These are phyloP conservation scores for Aspergillus sp. DNA, from an alignment of 2,329 filamentous ascomycete species.

Conservation along the genomic window DNA sequence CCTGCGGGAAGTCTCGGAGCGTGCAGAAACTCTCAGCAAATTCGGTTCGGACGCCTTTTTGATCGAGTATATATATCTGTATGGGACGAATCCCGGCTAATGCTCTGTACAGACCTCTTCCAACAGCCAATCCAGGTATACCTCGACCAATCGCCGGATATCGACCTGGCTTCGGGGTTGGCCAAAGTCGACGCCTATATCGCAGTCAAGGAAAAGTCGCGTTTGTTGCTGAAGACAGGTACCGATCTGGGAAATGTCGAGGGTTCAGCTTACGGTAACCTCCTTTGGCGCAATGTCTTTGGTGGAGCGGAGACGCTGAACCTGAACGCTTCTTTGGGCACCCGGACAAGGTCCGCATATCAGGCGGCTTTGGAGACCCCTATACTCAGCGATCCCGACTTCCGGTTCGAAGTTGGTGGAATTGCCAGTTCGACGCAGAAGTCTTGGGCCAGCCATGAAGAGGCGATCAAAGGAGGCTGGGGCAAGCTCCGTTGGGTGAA, in stretches of 20 bases:
- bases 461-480: constrained; percentile 70
- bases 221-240: constrained; percentile 82
- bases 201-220: constrained; percentile 67
- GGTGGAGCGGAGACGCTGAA: constrained; percentile 87
- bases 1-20: constrained; percentile 60
- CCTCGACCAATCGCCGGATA: constrained; percentile 66
- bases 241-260: constrained; percentile 92
- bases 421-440: constrained; percentile 80
- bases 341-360: constrained; percentile 84
- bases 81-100: constrained; percentile 6
- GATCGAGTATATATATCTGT: not conserved
- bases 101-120: constrained; percentile 62
- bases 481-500: constrained; percentile 69
- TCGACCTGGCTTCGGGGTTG: constrained; percentile 52
- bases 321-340: constrained; percentile 79
- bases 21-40: constrained; percentile 64
- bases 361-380: constrained; percentile 78
- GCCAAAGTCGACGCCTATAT: constrained; percentile 77
- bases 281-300: constrained; percentile 83
- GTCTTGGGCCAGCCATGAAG: constrained; percentile 88
- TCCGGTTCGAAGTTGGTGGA: constrained; percentile 69
- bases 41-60: constrained; percentile 55
- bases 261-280: constrained; percentile 83
- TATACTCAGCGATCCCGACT: constrained; percentile 72
- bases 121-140: constrained; percentile 73